These are phyloP conservation scores for Ascodesmis nigricans DNA, from an alignment of 495 filamentous ascomycete species.

Conservation along the genomic window DNA sequence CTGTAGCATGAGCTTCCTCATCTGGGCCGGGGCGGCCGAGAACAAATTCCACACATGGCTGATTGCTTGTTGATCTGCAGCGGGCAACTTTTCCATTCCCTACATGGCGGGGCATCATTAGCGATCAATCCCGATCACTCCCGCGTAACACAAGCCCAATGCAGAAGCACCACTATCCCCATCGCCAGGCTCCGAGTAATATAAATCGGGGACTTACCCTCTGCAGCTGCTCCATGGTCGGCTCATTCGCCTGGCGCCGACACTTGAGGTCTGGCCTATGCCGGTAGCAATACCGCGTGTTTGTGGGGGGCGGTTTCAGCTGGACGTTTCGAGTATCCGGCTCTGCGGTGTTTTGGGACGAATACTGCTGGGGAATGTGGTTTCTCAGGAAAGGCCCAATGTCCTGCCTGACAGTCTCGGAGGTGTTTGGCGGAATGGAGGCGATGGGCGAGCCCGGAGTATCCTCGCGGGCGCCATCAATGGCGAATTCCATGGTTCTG, in stretches of 20 bases:
- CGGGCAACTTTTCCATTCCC: conserved; percentile 62
- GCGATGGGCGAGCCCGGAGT: conserved; percentile 15
- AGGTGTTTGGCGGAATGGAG: conserved; percentile 17
- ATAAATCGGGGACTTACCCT: conserved; percentile 31
- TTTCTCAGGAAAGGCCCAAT: conserved; percentile 66
- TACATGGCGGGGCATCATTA: conserved; percentile 19
- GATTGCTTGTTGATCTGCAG: conserved; percentile 76
- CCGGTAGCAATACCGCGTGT: conserved; percentile 88
- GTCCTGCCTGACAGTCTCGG: conserved; percentile 17
- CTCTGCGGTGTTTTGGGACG: conserved; percentile 29
- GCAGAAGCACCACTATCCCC: background rate
- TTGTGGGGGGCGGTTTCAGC: conserved; percentile 29
- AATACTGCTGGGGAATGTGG: conserved; percentile 70
- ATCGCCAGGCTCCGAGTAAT: too few relatives aligned
- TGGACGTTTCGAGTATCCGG: conserved; percentile 17
- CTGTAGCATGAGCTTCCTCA: conserved; percentile 83
- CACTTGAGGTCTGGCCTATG: conserved; percentile 91
- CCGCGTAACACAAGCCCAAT: background rate
- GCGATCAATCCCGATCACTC: background rate
- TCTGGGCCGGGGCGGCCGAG: conserved; percentile 81
- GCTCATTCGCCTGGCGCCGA: conserved; percentile 72
- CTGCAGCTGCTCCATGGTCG: conserved; percentile 86
- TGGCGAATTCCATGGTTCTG: background rate
- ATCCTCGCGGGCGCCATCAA: conserved; percentile 13
- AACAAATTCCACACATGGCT: conserved; percentile 94